Evolutionary conservation across 2,329 filamentous ascomycete species (phyloP).

Genomic region (Dactylellina drechsleri): DNA sequence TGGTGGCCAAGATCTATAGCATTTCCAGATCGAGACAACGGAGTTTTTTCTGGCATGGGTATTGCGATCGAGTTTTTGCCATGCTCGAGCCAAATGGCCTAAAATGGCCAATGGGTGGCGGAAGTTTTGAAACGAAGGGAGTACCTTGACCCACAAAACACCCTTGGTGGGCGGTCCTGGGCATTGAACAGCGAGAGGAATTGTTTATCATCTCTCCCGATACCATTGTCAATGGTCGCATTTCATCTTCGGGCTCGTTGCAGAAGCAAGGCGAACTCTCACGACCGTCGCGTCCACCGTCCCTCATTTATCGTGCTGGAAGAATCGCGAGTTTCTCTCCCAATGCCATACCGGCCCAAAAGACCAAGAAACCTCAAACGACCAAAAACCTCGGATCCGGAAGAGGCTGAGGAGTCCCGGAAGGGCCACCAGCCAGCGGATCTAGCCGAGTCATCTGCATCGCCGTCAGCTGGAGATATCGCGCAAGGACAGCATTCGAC

Average conservation of each 20-base stretch:
- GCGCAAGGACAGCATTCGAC: constrained; percentile 23
- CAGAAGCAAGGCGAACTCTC: constrained; percentile 18
- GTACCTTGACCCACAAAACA: constrained; percentile 45
- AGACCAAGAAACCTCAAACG: constrained; percentile 30
- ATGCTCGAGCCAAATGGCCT: constrained; percentile 37
- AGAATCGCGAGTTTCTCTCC: constrained; percentile 39
- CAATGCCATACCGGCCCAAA: constrained; percentile 51
- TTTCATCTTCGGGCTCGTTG: constrained; percentile 23
- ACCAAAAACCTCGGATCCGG: constrained; percentile 40
- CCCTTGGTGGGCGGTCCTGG: constrained; percentile 32
- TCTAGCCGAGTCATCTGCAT: constrained; percentile 21
- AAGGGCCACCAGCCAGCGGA: not conserved
- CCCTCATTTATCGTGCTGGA: constrained; percentile 39
- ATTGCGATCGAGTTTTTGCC: constrained; percentile 46
- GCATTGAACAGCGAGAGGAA: constrained; percentile 13
- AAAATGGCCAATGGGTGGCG: constrained; percentile 41
- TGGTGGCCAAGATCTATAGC: constrained; percentile 28
- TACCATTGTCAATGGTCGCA: constrained; percentile 29
- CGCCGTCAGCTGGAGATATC: constrained; percentile 13
- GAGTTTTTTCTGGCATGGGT: constrained; percentile 24
- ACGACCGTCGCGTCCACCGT: constrained; percentile 26
- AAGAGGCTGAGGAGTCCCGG: constrained; percentile 32
- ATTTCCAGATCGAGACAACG: constrained; percentile 32
- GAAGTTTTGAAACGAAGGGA: constrained; percentile 45
- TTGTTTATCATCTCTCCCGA: constrained; percentile 53